phyloP scores from a whole-genome alignment of 2,329 filamentous ascomycete genomes.

The Aspergillus cejpii region DNA sequence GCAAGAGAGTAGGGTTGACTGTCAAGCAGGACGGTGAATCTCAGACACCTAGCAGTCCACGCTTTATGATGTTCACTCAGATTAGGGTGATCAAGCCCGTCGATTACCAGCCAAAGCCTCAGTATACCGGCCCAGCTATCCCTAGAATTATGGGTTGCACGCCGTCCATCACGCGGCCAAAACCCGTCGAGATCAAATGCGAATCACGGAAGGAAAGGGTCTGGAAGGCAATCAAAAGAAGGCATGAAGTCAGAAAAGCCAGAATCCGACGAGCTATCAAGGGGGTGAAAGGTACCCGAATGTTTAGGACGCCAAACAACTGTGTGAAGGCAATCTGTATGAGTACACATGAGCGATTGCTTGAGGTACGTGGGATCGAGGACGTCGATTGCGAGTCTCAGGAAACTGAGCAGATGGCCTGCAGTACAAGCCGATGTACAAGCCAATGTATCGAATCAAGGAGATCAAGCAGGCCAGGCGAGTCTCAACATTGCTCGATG shows the following conservation, averaged over 20 bases:
- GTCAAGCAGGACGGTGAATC: not conserved
- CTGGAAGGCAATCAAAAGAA: not conserved
- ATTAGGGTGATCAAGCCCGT: slow-evolving; percentile 2
- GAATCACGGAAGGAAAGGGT: not conserved
- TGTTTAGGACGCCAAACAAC: not conserved
- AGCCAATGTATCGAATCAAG: slow-evolving; percentile 6
- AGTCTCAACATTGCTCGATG: slow-evolving; percentile 3
- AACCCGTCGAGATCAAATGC: not conserved
- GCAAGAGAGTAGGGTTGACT: not conserved
- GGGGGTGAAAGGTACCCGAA: not conserved
- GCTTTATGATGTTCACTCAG: slow-evolving; percentile 4
- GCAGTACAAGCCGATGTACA: slow-evolving; percentile 5
- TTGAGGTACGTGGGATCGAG: not conserved
- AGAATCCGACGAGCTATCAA: not conserved
- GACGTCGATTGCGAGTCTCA: not conserved
- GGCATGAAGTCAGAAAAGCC: not conserved
- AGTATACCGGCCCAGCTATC: slow-evolving; percentile 1
- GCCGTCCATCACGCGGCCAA: not conserved
- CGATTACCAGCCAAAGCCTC: not conserved
- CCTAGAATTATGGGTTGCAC: not conserved
- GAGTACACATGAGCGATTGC: not conserved
- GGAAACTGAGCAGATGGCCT: not conserved
- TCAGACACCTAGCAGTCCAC: not conserved
- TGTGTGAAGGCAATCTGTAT: slow-evolving; percentile 1
- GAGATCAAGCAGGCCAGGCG: slow-evolving; percentile 2